Conservation (phyloP, 2,329 filamentous ascomycete species). For the Herpotrichia juniperi region DNA sequence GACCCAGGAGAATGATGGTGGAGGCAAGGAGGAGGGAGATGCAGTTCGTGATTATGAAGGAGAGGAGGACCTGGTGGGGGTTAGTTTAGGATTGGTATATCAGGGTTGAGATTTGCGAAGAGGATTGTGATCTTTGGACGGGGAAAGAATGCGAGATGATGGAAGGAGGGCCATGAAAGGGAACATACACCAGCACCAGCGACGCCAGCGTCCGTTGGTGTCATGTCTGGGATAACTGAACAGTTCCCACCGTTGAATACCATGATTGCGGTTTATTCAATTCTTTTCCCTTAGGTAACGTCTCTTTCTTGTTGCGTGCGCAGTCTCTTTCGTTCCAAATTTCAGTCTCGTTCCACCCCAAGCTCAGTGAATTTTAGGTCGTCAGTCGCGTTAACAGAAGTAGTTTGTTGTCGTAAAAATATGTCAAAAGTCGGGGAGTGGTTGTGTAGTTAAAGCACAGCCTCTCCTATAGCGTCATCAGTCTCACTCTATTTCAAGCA, state of each 20-base stretch:
- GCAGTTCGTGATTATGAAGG: slow-evolving; percentile 69
- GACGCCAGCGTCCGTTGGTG: slow-evolving; percentile 62
- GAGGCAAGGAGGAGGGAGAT: slow-evolving; percentile 62
- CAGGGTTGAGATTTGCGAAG: too few relatives aligned
- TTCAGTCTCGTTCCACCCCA: too few relatives aligned
- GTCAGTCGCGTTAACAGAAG: background rate
- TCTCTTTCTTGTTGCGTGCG: too few relatives aligned
- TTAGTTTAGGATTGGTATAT: slow-evolving; percentile 9
- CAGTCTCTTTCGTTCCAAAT: too few relatives aligned
- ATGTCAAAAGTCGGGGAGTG: background rate
- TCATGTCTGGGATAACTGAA: slow-evolving; percentile 50
- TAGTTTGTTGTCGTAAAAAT: background rate
- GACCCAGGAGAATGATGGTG: slow-evolving; percentile 63
- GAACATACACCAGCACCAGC: slow-evolving; percentile 61
- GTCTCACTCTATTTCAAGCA: slow-evolving; percentile 8
- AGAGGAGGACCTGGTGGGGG: slow-evolving; percentile 61
- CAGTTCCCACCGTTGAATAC: slow-evolving; percentile 42
- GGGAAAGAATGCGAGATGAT: background rate
- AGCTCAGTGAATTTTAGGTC: background rate
- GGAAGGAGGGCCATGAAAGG: background rate
- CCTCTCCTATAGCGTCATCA: slow-evolving; percentile 3
- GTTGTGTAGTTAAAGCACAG: slow-evolving; percentile 3
- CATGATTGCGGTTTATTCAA: background rate
- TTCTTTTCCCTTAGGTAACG: too few relatives aligned
- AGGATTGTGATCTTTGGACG: too few relatives aligned